Evolutionary conservation across 1,284 basidiomycete species (phyloP).

Genomic region (Cystobasidium pallidum): DNA sequence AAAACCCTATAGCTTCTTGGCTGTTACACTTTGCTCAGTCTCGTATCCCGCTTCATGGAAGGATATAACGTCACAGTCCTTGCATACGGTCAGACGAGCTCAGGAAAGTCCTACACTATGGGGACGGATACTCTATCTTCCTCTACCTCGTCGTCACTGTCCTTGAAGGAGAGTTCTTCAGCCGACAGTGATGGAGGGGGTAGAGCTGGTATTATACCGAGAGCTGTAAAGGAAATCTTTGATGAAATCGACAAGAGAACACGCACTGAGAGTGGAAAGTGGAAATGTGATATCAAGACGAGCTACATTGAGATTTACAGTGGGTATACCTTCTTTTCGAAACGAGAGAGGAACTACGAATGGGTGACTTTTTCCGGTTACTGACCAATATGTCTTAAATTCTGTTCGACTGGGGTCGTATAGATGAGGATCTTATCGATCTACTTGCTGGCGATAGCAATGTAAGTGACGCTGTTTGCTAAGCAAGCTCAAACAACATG

Average conservation of each 20-base stretch:
- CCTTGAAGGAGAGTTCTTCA: not conserved
- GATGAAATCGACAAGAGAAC: conserved; percentile 72
- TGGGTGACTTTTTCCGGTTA: no score
- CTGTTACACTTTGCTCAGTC: conserved; percentile 53
- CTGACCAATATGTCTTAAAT: no score
- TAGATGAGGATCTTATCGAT: conserved; percentile 74
- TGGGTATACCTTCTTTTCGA: no score
- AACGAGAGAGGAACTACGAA: no score
- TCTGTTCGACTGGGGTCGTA: not conserved
- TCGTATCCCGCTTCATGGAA: conserved; percentile 87
- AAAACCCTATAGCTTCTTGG: not conserved
- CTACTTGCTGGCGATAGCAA: conserved; percentile 73
- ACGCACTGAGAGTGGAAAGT: conserved; percentile 72
- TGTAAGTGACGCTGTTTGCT: conserved; percentile 49
- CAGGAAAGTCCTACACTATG: conserved; percentile 54
- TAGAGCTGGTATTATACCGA: conserved; percentile 81
- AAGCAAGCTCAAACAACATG: no score
- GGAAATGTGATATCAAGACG: conserved; percentile 67
- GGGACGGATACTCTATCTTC: conserved; percentile 24
- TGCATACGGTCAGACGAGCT: conserved; percentile 96
- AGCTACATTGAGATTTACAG: conserved; percentile 98
- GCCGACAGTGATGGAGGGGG: conserved; percentile 52
- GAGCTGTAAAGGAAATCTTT: conserved; percentile 92
- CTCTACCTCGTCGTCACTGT: not conserved
- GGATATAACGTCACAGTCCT: conserved; percentile 98